These are phyloP conservation scores for Diddensiella santjacobensis DNA, from an alignment of 805 yeast species.

Conservation along the genomic window DNA sequence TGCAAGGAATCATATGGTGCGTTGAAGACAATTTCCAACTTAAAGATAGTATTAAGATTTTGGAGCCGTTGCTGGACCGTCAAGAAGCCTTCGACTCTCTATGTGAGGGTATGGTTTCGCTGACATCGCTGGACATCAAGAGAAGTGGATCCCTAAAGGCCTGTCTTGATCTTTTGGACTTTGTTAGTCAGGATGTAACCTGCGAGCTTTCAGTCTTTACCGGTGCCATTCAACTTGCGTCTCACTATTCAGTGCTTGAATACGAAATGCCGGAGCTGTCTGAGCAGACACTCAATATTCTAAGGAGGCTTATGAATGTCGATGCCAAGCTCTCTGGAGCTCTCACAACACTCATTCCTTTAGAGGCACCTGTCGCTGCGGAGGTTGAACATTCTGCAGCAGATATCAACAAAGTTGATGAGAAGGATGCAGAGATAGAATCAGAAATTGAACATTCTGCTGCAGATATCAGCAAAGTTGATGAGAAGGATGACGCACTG, in stretches of 20 bases:
- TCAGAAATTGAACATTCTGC: not conserved
- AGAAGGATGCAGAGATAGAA: not conserved
- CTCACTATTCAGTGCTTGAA: not conserved
- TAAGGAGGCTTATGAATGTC: not conserved
- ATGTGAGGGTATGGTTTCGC: constrained; percentile 8
- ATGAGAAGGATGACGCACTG: not conserved
- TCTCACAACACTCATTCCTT: not conserved
- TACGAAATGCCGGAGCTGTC: not conserved
- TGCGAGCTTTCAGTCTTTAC: not conserved
- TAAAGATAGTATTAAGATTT: constrained; percentile 10
- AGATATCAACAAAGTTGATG: not conserved
- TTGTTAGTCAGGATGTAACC: not conserved
- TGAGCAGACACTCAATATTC: not conserved
- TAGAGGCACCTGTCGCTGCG: not conserved
- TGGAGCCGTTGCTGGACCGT: constrained; percentile 14
- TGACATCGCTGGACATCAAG: not conserved
- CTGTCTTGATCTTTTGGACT: not conserved
- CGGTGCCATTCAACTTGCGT: not conserved
- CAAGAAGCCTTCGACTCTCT: constrained; percentile 17
- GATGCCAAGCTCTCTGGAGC: not conserved
- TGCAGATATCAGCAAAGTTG: not conserved
- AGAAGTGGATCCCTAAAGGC: not conserved
- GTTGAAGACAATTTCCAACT: constrained; percentile 18
- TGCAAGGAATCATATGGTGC: constrained; percentile 19
- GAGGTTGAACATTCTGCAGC: not conserved